A percentile compares a stretch with the other conserved stretches of the same genome.
phyloP scores from a whole-genome alignment of 2,329 filamentous ascomycete genomes.

The Dactylellina cionopaga region DNA sequence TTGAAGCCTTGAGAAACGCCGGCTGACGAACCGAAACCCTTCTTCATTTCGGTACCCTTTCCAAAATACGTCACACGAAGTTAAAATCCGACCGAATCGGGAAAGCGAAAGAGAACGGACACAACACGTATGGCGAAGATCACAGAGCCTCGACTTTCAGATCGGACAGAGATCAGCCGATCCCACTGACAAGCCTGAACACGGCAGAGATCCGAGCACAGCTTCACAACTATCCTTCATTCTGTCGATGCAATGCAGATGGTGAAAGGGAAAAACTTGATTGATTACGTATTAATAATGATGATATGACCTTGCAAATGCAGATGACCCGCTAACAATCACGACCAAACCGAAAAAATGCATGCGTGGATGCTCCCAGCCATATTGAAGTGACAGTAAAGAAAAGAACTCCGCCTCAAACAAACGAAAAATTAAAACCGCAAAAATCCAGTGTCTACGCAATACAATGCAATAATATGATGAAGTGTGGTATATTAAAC shows the following conservation, averaged over 20 bases:
- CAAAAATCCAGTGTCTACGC: neutral
- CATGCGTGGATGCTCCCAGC: too few species aligned
- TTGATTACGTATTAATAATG: too few species aligned
- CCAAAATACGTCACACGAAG: slow-evolving; percentile 22
- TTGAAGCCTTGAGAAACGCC: slow-evolving; percentile 25
- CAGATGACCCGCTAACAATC: too few species aligned
- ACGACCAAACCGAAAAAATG: too few species aligned
- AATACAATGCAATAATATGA: neutral
- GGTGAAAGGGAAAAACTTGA: too few species aligned
- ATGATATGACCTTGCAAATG: too few species aligned
- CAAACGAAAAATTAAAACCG: neutral
- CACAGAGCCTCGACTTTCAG: neutral
- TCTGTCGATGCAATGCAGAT: too few species aligned
- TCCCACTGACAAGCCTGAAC: neutral
- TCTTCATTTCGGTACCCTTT: neutral
- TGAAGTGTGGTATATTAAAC: neutral
- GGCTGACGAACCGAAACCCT: slow-evolving; percentile 34
- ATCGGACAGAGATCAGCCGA: too few species aligned
- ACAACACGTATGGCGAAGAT: neutral
- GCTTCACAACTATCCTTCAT: too few species aligned
- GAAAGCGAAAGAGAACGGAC: too few species aligned
- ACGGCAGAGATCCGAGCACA: neutral
- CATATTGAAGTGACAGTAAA: too few species aligned
- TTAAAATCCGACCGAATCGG: slow-evolving; percentile 11
- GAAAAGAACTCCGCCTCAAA: neutral